Evolutionary conservation across 257 asterid genomes (phyloP).

Genomic region (Anisodus tanguticus): DNA sequence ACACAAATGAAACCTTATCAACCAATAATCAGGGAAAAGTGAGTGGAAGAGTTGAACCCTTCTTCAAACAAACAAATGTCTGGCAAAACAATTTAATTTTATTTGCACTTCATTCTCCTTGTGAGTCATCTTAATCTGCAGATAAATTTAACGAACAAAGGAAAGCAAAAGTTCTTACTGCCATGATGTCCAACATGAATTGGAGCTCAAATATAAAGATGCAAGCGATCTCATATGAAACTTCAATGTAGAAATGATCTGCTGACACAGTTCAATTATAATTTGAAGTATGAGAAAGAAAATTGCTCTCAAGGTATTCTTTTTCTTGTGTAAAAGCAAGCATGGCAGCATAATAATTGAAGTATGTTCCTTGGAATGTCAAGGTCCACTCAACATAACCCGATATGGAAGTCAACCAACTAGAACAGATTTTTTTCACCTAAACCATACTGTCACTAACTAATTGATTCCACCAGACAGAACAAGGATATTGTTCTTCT

Average conservation of each 20-base stretch:
- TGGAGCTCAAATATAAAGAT: neutral
- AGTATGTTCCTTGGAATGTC: neutral
- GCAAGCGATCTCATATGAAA: neutral
- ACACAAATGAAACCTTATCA: neutral
- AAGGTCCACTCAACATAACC: neutral
- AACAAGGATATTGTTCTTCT: neutral
- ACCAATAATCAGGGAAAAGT: neutral
- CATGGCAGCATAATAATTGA: neutral
- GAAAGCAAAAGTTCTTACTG: neutral
- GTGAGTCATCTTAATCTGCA: neutral
- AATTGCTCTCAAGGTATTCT: neutral
- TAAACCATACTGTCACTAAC: neutral
- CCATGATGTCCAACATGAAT: neutral
- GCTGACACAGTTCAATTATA: neutral
- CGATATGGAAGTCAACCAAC: neutral
- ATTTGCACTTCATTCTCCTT: neutral
- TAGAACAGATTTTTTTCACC: neutral
- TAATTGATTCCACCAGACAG: neutral
- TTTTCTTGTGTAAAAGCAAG: neutral
- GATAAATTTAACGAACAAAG: neutral
- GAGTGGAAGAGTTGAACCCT: neutral
- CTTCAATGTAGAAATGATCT: neutral
- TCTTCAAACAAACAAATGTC: neutral
- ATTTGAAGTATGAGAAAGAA: neutral
- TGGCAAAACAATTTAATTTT: neutral